A percentile compares a stretch with the other conserved stretches of the same genome.
These are phyloP conservation scores for Raffaelea ambrosiae DNA, from an alignment of 2,329 filamentous ascomycete genomes.

Conservation along the genomic window DNA sequence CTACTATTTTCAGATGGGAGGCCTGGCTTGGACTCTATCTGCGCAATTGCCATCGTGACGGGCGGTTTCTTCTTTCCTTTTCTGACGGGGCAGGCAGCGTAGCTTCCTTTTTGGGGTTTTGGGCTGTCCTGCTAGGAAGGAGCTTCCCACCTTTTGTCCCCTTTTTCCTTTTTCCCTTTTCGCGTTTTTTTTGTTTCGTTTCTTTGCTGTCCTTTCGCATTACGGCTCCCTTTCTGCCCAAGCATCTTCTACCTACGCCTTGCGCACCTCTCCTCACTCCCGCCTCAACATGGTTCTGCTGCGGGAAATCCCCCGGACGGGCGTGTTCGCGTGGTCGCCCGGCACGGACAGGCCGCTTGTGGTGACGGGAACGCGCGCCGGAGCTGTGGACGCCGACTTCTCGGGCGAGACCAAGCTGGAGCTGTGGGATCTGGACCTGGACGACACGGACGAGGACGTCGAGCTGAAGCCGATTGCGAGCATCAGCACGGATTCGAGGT, in stretches of 20 bases:
- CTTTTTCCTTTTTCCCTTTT: not conserved
- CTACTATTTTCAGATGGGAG: not conserved
- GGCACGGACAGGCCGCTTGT: slow-evolving; percentile 70
- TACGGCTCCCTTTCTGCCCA: not conserved
- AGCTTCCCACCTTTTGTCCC: not conserved
- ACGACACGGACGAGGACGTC: slow-evolving; percentile 63
- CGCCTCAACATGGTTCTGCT: slow-evolving; percentile 76
- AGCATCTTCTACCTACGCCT: not conserved
- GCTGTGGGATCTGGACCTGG: slow-evolving; percentile 87
- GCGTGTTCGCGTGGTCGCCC: slow-evolving; percentile 94
- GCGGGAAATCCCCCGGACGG: slow-evolving; percentile 92
- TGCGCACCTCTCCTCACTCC: not conserved
- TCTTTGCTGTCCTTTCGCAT: not conserved
- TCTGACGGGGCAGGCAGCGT: not conserved
- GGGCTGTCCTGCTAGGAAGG: not conserved
- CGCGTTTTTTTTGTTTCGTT: not conserved
- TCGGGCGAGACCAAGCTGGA: slow-evolving; percentile 95
- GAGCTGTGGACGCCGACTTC: slow-evolving; percentile 93
- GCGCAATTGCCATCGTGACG: not conserved
- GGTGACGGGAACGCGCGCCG: slow-evolving; percentile 88
- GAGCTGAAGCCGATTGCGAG: slow-evolving; percentile 82
- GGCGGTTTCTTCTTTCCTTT: slow-evolving; percentile 1
- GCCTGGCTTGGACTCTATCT: not conserved
- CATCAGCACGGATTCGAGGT: slow-evolving; percentile 86
- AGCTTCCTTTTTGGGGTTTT: slow-evolving; percentile 1